Base-by-base conservation (phyloP, 139 green algal genomes). In the Haematococcus sp. region DNA sequence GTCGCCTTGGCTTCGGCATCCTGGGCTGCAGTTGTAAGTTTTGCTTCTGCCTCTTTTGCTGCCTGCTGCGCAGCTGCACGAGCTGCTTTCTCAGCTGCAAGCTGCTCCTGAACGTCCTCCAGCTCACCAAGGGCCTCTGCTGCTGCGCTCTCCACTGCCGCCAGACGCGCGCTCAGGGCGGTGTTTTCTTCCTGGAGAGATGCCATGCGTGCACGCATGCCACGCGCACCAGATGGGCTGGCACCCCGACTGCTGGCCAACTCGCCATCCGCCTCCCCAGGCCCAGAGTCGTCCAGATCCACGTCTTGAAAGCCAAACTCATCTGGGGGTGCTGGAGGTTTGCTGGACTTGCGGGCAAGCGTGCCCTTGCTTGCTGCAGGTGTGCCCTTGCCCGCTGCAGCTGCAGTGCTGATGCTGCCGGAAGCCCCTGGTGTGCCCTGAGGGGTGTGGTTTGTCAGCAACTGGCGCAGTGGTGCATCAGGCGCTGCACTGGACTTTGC, bases 81-180 rank as follows among this genome's bases (percentile, higher is more conserved):
- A 0, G 74, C 66, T 4, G 43, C 44, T 15, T 28, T 46, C 67
- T 80, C 74, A 13, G 56, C 56, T 1, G 49, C 74, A 25, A 75
- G 31, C 23, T 59, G 49, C 28, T 80, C 74, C 32, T 75, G 61
- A 4, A 63, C 58, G 4, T 80, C 74, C n/a, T 80, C 74, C 56
- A 80, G 46, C 67, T 80, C 74, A 0, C 74, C 74, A 16, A 80
- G 66, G 4, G 68, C 74, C 1, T 80, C 74, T 30, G 33, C 61
- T 28, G 61, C 61, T 54, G 61, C 33, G 3, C 61, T 40, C 32
- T 51, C 32, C 33, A 49, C 61, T 52, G 61, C 3, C 19, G 2
- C 49, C 5, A 16, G 35, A 1, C 13, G 64, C 25, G 19, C 20
- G 27, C 30, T 71, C 64, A 68, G 64, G 33, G 11, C 16, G 17